Percentiles rank a stretch among this genome's conserved stretches.
These are phyloP conservation scores for Russula ochroleuca DNA, from an alignment of 768 basidiomycete species.

Conservation along the genomic window DNA sequence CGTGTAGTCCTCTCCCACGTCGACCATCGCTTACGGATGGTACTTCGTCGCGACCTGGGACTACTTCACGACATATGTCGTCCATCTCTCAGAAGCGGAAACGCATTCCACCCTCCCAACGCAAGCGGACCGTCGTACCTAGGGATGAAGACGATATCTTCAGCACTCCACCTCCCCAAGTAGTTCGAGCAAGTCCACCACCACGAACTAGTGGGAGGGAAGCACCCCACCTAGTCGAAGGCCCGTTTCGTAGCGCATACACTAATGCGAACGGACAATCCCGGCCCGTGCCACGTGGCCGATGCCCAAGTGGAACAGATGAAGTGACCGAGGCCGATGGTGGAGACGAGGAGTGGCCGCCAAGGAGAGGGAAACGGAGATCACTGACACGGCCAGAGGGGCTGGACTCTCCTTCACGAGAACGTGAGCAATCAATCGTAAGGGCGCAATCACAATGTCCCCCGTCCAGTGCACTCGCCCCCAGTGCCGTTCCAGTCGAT, in stretches of 20 bases:
- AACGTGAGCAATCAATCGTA: neutral
- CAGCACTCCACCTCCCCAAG: constrained; percentile 12
- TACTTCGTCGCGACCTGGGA: neutral
- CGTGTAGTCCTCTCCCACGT: constrained; percentile 6
- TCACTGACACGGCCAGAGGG: neutral
- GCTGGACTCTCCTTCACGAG: neutral
- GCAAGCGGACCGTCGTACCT: neutral
- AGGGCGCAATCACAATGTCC: neutral
- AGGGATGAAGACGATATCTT: constrained; percentile 19
- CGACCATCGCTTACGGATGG: neutral
- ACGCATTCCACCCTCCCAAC: neutral
- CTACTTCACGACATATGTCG: neutral
- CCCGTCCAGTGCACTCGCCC: neutral
- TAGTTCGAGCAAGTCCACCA: neutral
- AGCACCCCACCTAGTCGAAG: constrained; percentile 30
- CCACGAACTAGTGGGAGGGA: constrained; percentile 9
- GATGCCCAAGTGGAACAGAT: constrained; percentile 17
- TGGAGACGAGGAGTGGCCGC: constrained; percentile 10
- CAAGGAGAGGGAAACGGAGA: neutral
- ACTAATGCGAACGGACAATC: constrained; percentile 25
- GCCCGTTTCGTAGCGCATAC: constrained; percentile 30
- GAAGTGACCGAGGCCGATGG: constrained; percentile 5
- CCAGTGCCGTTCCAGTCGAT: neutral
- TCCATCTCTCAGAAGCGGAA: neutral
- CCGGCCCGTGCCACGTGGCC: constrained; percentile 8